Evolutionary conservation across 2,329 filamentous ascomycete species (phyloP).

Genomic region (Scytalidium sp.): DNA sequence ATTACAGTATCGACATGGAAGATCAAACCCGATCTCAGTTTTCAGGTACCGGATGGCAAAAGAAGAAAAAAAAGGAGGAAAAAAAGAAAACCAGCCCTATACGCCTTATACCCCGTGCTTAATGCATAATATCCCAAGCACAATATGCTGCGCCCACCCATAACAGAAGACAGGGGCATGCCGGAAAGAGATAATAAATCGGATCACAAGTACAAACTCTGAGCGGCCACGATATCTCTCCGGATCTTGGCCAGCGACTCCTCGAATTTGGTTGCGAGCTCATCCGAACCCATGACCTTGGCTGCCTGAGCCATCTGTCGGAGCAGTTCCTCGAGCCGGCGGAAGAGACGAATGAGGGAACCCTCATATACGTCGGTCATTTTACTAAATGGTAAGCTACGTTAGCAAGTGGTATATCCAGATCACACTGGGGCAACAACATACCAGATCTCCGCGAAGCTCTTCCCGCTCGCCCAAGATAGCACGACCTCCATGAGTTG

Average conservation of each 20-base stretch:
- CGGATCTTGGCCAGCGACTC: conserved; percentile 79
- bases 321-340: conserved; percentile 87
- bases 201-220: conserved; percentile 81
- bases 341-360: conserved; percentile 92
- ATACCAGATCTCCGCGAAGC: conserved; percentile 93
- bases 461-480: conserved; percentile 84
- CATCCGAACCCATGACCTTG: conserved; percentile 97
- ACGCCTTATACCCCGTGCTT: no score
- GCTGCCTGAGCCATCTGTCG: conserved; percentile 93
- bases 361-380: conserved; percentile 99
- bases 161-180: no score
- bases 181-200: background rate
- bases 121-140: no score
- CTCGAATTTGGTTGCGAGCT: conserved; percentile 90
- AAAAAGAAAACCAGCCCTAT: no score
- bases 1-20: no score
- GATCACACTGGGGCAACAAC: conserved; percentile 34
- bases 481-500: conserved; percentile 97
- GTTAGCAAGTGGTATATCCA: conserved; percentile 16
- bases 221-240: conserved; percentile 90
- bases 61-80: no score
- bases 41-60: no score
- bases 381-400: conserved; percentile 58
- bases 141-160: no score
- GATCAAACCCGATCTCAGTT: no score